Percentiles rank a stretch among this genome's conserved stretches.
These are phyloP conservation scores for Helenozyma rhizophorensis DNA, from an alignment of 805 yeast genomes.

Conservation along the genomic window DNA sequence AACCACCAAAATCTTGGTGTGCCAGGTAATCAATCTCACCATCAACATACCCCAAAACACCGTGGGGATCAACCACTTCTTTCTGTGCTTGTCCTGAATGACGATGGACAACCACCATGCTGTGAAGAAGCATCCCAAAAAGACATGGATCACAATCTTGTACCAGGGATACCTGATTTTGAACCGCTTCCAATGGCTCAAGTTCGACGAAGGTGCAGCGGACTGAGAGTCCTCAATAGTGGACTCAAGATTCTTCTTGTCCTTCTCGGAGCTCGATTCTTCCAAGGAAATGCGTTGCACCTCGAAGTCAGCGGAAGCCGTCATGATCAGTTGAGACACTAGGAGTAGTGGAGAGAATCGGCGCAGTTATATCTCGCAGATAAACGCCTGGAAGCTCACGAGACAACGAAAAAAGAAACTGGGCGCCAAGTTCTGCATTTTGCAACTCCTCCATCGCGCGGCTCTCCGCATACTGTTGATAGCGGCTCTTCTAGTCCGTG, in stretches of 20 bases:
- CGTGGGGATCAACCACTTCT: slow-evolving; percentile 56
- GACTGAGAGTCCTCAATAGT: slow-evolving; percentile 10
- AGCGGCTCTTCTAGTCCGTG: no score
- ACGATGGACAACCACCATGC: slow-evolving; percentile 49
- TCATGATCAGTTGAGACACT: no score
- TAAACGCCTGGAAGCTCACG: no score
- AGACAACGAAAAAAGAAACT: no score
- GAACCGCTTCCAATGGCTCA: slow-evolving; percentile 5
- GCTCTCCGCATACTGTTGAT: no score
- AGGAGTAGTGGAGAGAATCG: no score
- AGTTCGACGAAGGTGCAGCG: slow-evolving; percentile 5
- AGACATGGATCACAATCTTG: slow-evolving; percentile 12
- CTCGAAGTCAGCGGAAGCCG: no score
- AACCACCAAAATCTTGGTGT: slow-evolving; percentile 28
- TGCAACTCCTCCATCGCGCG: no score
- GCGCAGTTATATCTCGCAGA: no score
- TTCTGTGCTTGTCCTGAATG: slow-evolving; percentile 46
- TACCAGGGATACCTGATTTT: slow-evolving; percentile 13
- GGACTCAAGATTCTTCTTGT: slow-evolving; percentile 1
- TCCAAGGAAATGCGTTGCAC: no score
- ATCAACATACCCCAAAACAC: slow-evolving; percentile 47
- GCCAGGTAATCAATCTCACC: slow-evolving; percentile 49
- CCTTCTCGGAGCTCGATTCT: no score
- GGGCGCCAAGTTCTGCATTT: no score
- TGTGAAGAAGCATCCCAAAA: slow-evolving; percentile 22